These are phyloP conservation scores for Euphorbia pulcherrima DNA, from an alignment of 345 rosid genomes.

Conservation along the genomic window DNA sequence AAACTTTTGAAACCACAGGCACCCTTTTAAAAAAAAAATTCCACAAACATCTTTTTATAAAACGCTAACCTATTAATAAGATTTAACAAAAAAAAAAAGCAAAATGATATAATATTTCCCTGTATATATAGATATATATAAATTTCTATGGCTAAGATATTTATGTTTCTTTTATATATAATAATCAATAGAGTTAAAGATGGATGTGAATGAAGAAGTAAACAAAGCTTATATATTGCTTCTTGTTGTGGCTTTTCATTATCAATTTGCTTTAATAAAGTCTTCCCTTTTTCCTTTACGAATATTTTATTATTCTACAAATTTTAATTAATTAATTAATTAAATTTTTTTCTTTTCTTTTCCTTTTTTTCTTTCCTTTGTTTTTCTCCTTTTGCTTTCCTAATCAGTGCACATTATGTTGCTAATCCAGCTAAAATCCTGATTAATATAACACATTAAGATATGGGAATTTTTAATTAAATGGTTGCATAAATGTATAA, in stretches of 20 bases:
- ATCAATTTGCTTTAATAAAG: slow-evolving; percentile 37
- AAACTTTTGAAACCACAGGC: too few relatives aligned
- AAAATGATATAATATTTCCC: background rate
- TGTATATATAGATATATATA: too few relatives aligned
- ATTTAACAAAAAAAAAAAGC: background rate
- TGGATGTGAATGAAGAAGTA: background rate
- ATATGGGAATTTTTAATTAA: background rate
- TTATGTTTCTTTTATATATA: background rate
- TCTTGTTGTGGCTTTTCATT: slow-evolving; percentile 18
- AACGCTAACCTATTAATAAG: too few relatives aligned
- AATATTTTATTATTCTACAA: background rate
- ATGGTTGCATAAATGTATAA: too few relatives aligned
- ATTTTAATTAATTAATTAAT: too few relatives aligned
- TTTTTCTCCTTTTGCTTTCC: background rate
- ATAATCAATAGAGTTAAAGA: slow-evolving; percentile 1
- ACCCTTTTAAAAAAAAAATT: too few relatives aligned
- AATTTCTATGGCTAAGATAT: background rate
- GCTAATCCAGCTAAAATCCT: slow-evolving; percentile 11
- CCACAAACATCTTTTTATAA: too few relatives aligned
- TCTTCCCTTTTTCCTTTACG: slow-evolving; percentile 13
- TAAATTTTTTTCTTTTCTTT: too few relatives aligned
- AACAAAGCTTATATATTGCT: slow-evolving; percentile 18
- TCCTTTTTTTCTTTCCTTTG: background rate
- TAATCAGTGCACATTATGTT: slow-evolving; percentile 10
- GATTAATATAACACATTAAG: slow-evolving; percentile 2